These are phyloP conservation scores for Mycena galopus DNA, from an alignment of 768 basidiomycete species.

Conservation along the genomic window DNA sequence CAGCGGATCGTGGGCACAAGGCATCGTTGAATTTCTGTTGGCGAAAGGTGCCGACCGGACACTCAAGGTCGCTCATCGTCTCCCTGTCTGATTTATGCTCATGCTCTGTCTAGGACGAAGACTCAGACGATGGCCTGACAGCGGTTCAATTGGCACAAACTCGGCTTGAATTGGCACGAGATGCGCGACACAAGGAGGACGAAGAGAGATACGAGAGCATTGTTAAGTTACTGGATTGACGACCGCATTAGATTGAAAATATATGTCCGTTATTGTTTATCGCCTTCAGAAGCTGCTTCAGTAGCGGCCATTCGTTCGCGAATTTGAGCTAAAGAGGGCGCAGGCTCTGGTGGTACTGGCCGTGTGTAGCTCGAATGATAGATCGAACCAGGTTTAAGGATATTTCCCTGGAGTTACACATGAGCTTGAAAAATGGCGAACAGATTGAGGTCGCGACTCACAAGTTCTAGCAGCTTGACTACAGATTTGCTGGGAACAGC, in stretches of 20 bases:
- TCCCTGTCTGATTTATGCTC: constrained; percentile 4
- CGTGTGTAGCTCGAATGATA: constrained; percentile 59
- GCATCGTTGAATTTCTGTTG: constrained; percentile 70
- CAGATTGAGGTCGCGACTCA: constrained; percentile 55
- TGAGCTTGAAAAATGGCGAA: neutral
- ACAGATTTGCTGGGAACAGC: constrained; percentile 87
- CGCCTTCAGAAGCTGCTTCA: neutral
- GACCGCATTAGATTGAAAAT: neutral
- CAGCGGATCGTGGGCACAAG: constrained; percentile 83
- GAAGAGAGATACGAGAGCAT: too few species aligned
- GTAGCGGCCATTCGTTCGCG: constrained; percentile 28
- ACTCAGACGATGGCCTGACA: constrained; percentile 72
- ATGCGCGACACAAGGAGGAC: constrained; percentile 74
- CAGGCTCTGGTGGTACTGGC: constrained; percentile 19
- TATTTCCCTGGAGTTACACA: constrained; percentile 62
- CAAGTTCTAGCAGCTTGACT: constrained; percentile 82
- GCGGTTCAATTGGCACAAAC: constrained; percentile 74
- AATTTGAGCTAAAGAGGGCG: constrained; percentile 6
- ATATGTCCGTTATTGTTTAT: constrained; percentile 11
- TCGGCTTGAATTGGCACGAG: constrained; percentile 71
- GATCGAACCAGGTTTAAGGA: constrained; percentile 69
- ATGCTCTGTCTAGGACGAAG: constrained; percentile 66
- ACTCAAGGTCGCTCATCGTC: constrained; percentile 65
- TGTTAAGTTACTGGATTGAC: constrained; percentile 48
- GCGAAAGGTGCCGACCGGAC: constrained; percentile 71